phyloP scores from a whole-genome alignment of 805 yeast genomes.

The Lachancea dasiensis region DNA sequence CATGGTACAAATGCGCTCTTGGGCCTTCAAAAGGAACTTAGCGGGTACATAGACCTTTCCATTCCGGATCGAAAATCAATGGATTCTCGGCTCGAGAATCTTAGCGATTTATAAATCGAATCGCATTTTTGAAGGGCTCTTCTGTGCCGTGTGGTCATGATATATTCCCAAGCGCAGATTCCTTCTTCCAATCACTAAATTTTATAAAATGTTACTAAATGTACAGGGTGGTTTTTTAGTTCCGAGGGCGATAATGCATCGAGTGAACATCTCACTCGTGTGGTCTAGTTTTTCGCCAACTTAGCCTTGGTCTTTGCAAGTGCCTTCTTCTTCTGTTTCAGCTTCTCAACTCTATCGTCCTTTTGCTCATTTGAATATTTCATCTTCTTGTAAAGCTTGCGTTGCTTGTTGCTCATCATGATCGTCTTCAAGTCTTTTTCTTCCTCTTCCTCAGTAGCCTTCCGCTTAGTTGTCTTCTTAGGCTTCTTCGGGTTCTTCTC shows the following conservation, averaged over 20 bases:
- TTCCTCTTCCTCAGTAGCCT: constrained; percentile 48
- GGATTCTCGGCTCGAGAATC: constrained; percentile 59
- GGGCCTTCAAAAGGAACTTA: constrained; percentile 55
- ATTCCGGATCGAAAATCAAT: constrained; percentile 75
- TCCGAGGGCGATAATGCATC: constrained; percentile 5
- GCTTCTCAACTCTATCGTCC: constrained; percentile 63
- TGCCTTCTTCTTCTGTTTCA: constrained; percentile 63
- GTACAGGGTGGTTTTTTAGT: constrained; percentile 7
- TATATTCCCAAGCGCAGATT: too few relatives aligned
- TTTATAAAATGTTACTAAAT: constrained; percentile 7
- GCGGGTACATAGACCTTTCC: constrained; percentile 59
- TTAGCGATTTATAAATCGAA: constrained; percentile 9
- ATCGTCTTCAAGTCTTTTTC: constrained; percentile 90
- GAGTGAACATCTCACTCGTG: too few relatives aligned
- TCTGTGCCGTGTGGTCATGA: too few relatives aligned
- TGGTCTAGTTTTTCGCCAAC: too few relatives aligned
- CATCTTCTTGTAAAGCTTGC: constrained; percentile 91
- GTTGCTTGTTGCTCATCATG: constrained; percentile 97
- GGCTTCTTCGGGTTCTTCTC: constrained; percentile 26
- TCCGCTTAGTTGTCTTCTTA: constrained; percentile 35
- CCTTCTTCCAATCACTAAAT: constrained; percentile 1
- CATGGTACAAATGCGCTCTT: constrained; percentile 59
- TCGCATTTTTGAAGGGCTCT: too few relatives aligned
- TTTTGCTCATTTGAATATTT: constrained; percentile 83
- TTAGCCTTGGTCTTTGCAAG: constrained; percentile 57